Percentiles rank a stretch among this genome's conserved stretches.
phyloP scores from a whole-genome alignment of 805 yeast species.

The Metschnikowia henanensis region DNA sequence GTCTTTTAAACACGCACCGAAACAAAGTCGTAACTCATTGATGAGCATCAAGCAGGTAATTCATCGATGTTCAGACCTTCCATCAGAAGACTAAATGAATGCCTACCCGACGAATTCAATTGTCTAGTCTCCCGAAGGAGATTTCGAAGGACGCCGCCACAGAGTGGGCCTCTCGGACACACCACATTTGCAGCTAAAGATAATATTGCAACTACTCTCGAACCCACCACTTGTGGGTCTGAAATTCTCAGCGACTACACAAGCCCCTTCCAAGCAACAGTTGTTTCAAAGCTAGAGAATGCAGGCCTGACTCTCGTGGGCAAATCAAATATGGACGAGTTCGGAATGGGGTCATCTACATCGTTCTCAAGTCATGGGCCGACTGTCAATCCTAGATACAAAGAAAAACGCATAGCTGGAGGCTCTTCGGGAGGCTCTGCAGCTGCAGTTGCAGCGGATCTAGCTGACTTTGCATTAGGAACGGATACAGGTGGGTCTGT shows the following conservation, averaged over 20 bases:
- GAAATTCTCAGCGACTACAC: constrained; percentile 53
- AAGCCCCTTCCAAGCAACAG: constrained; percentile 85
- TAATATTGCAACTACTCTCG: constrained; percentile 63
- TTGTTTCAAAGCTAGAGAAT: constrained; percentile 49
- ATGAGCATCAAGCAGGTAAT: background rate
- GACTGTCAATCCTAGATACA: constrained; percentile 48
- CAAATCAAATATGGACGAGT: constrained; percentile 92
- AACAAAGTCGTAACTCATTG: no score
- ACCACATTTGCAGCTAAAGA: constrained; percentile 56
- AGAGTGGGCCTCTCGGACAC: constrained; percentile 4
- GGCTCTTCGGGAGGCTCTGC: constrained; percentile 98
- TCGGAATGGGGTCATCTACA: constrained; percentile 92
- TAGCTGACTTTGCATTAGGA: constrained; percentile 79
- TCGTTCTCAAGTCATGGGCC: constrained; percentile 57
- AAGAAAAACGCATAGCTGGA: constrained; percentile 51
- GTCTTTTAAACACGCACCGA: background rate
- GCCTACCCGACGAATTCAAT: constrained; percentile 14
- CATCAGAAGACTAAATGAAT: constrained; percentile 3
- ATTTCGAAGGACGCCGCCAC: background rate
- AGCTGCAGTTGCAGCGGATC: constrained; percentile 76
- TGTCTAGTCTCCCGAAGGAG: constrained; percentile 9
- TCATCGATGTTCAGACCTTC: constrained; percentile 5
- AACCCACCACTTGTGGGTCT: constrained; percentile 82
- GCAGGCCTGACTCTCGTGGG: constrained; percentile 63
- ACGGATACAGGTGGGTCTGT: constrained; percentile 99